Base-by-base conservation (phyloP, 2,329 filamentous ascomycete species). In the Beauveria sp. region DNA sequence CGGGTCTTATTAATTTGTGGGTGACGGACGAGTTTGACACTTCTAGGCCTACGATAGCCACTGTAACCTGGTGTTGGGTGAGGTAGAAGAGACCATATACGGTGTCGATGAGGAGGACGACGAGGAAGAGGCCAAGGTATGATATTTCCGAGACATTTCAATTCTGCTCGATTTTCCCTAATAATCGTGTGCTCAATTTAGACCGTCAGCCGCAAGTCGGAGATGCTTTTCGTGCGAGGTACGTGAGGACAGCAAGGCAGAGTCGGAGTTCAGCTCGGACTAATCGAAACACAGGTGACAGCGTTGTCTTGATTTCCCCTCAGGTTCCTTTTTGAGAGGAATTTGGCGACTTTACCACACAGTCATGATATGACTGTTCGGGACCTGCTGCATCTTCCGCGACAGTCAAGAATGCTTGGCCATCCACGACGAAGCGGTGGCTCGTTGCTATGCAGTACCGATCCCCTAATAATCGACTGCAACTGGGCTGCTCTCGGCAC, bases 171-270 rank as follows among this genome's bases (percentile, higher is more conserved):
- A 7, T 1, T 22, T 16, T 6, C 5, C 9, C 43, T 57, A 24
- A 57, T 12, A 3, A 14, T 16, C 9, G 12, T 53, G 16, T 31
- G 18, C 22, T 24, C n/a, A 3, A 45, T 50, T 22, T 31, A 96
- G 90, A 96, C 93, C 16, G 86, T 95, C 65, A 96, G 93, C 79
- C 96, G 96, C 77, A 96, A 97, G 75, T 96, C 92, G 49, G 95
- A 98, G 74, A 99, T 99, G 95, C 79, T 99, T 22, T 99, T 99
- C 74, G 93, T 99, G 63, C 83, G 95, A 90, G 93, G 93, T 93
- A 78, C 65, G 83, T 75, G n/a, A 51, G 9, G 6, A 45, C 12
- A n/a, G 6, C 22, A 22, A 2, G 10, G n/a, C 22, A 24, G 8
- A 16, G 24, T 18, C 34, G 7, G 22, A 49, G 28, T 46, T 26